Evolutionary conservation across 2,329 filamentous ascomycete genomes (phyloP).

Genomic region (Exophiala spinifera): DNA sequence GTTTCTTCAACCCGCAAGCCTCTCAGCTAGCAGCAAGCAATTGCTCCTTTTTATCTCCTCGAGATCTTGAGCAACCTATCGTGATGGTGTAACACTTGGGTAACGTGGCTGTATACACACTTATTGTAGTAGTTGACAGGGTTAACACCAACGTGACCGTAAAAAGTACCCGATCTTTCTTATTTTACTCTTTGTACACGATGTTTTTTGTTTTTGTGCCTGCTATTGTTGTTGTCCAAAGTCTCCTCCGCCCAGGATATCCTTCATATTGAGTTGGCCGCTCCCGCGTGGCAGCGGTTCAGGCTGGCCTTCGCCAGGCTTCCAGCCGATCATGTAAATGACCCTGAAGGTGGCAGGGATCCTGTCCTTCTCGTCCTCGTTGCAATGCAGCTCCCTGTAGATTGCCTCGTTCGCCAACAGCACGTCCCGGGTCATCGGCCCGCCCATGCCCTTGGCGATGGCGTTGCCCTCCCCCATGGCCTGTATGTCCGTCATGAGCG

Average conservation of each 20-base stretch:
- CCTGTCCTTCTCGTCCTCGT: constrained; percentile 49
- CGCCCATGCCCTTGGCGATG: constrained; percentile 65
- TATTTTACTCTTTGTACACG: no score
- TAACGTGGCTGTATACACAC: no score
- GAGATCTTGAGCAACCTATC: no score
- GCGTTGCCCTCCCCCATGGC: constrained; percentile 96
- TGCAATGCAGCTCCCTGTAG: constrained; percentile 82
- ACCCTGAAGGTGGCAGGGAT: constrained; percentile 90
- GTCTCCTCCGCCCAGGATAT: constrained; percentile 59
- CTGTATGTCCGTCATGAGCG: constrained; percentile 89
- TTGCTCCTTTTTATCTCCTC: no score
- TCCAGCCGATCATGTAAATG: constrained; percentile 99
- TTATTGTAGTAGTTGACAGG: no score
- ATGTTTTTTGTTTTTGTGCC: not conserved
- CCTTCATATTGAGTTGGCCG: constrained; percentile 83
- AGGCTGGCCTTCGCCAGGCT: constrained; percentile 73
- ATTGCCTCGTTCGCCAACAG: constrained; percentile 84
- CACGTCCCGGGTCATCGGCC: constrained; percentile 79
- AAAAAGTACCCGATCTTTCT: no score
- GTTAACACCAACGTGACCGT: no score
- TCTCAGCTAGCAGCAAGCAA: no score
- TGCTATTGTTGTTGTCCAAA: constrained; percentile 27
- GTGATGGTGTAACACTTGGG: no score
- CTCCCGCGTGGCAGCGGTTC: constrained; percentile 79
- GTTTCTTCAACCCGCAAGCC: no score